Evolutionary conservation across 2,329 filamentous ascomycete genomes (phyloP), one percentile per base, ranked within the genome.

Genomic region (Cordyceps cateniannulata): DNA sequence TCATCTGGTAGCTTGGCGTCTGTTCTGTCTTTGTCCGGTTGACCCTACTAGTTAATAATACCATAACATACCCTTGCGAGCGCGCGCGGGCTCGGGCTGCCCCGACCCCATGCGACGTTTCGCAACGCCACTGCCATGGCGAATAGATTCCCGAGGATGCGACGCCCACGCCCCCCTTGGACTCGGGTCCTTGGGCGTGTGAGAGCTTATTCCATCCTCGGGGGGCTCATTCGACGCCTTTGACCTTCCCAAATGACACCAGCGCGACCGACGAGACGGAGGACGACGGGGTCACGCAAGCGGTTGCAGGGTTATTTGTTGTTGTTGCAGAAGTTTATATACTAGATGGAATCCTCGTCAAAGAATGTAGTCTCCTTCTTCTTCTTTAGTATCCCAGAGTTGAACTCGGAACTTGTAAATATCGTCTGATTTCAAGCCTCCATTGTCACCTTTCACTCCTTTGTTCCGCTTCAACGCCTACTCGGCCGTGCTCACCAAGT

Each of bases 161-260:
- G 32, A 55, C 20, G 44, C 32, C 47, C 6, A 5, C 27, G 14
- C 42, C 18, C 20, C 25, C 40, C 14, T 24, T 51, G 20, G 20
- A 12, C 12, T 27, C n/a, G n/a, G n/a, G 24, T 18, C 20, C 27
- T 24, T 32, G 58, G 42, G 58, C 48, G 58, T 54, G 58, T 48
- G 58, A 49, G 50, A 54, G 24, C 10, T 54, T 49, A 49, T 54
- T 42, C 20, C 45, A 58, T 42, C 48, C 10, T 12, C 2, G 29
- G 29, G 29, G 5, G 5, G 29, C 9, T 32, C 29, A 32, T 32
- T 32, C 29, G 29, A 32, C 29, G 29, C 32, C 10, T 35, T 58
- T 61, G 60, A 61, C 48, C 48, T 61, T 61, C 27, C 52, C 60
- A 52, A 61, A 57, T 61, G 60, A 61, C 60, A 52, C 27, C 58